Evolutionary conservation across 2,329 filamentous ascomycete genomes (phyloP).

Genomic region (Monosporascus sp.): DNA sequence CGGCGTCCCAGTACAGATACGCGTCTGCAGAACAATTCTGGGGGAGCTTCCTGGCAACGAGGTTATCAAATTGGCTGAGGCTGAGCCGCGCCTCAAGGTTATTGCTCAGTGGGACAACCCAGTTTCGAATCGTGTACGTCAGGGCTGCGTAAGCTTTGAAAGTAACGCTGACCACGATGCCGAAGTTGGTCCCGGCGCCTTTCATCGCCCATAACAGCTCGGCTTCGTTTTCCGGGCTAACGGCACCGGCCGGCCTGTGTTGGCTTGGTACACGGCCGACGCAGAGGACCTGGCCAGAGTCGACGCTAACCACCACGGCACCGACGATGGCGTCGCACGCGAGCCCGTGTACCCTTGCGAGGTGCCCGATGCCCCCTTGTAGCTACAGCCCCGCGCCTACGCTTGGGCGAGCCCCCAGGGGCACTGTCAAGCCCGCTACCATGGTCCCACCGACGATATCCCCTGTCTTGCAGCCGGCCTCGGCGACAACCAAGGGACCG

Average conservation of each 20-base stretch:
- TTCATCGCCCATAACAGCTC: constrained; percentile 53
- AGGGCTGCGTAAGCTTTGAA: constrained; percentile 42
- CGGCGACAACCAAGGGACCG: constrained; percentile 41
- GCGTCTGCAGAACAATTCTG: constrained; percentile 44
- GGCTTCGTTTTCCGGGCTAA: constrained; percentile 40
- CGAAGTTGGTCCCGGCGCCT: constrained; percentile 56
- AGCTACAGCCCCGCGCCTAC: constrained; percentile 60
- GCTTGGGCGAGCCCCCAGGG: constrained; percentile 56
- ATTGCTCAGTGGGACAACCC: constrained; percentile 32
- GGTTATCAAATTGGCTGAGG: constrained; percentile 35
- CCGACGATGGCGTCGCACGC: constrained; percentile 57
- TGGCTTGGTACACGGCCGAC: constrained; percentile 46
- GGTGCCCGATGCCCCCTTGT: constrained; percentile 60
- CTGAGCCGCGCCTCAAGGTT: constrained; percentile 24
- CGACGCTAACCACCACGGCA: constrained; percentile 50
- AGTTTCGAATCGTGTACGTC: constrained; percentile 35
- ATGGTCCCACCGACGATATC: constrained; percentile 47
- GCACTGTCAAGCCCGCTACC: constrained; percentile 46
- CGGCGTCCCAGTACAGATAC: constrained; percentile 48
- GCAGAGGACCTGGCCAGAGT: constrained; percentile 40
- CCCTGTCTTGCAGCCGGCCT: constrained; percentile 50
- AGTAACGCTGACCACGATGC: constrained; percentile 48
- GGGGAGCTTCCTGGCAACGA: constrained; percentile 34
- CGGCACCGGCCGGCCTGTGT: constrained; percentile 34
- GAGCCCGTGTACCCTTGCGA: constrained; percentile 51